Evolutionary conservation across 345 rosid genomes (phyloP).

Genomic region (Firmiana major): DNA sequence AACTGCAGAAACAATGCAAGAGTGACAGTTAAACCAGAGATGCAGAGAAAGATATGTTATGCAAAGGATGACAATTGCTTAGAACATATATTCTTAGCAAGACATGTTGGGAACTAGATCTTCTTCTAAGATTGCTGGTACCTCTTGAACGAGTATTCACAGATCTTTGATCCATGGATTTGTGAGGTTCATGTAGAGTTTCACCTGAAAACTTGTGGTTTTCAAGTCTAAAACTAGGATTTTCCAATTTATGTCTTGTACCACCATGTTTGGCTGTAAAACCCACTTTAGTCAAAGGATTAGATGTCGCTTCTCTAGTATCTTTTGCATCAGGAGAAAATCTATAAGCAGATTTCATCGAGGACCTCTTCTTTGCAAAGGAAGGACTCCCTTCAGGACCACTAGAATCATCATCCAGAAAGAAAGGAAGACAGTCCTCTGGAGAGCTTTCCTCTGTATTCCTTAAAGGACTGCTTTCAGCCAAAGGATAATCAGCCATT

Average conservation of each 20-base stretch:
- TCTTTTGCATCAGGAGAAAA: constrained; percentile 40
- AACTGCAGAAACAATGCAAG: constrained; percentile 33
- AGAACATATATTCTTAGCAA: neutral
- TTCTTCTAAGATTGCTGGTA: constrained; percentile 26
- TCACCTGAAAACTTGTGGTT: constrained; percentile 35
- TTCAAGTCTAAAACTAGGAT: constrained; percentile 38
- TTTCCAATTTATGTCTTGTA: constrained; percentile 35
- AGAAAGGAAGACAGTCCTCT: constrained; percentile 82
- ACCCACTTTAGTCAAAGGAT: constrained; percentile 35
- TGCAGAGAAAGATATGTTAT: neutral
- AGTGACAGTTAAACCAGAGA: constrained; percentile 10
- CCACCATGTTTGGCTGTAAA: constrained; percentile 37
- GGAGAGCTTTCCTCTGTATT: constrained; percentile 59
- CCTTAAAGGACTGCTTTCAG: constrained; percentile 47
- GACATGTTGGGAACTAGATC: neutral
- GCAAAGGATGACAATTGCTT: neutral
- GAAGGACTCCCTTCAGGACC: constrained; percentile 81
- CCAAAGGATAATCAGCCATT: constrained; percentile 41
- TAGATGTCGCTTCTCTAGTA: constrained; percentile 41
- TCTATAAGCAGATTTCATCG: constrained; percentile 48
- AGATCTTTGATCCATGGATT: constrained; percentile 44
- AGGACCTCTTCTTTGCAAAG: constrained; percentile 38
- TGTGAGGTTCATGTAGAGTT: constrained; percentile 39
- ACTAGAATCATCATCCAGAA: constrained; percentile 79
- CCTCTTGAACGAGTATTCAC: constrained; percentile 46